phyloP scores from a whole-genome alignment of 331 rosid species.

The Stylosanthes scabra region DNA sequence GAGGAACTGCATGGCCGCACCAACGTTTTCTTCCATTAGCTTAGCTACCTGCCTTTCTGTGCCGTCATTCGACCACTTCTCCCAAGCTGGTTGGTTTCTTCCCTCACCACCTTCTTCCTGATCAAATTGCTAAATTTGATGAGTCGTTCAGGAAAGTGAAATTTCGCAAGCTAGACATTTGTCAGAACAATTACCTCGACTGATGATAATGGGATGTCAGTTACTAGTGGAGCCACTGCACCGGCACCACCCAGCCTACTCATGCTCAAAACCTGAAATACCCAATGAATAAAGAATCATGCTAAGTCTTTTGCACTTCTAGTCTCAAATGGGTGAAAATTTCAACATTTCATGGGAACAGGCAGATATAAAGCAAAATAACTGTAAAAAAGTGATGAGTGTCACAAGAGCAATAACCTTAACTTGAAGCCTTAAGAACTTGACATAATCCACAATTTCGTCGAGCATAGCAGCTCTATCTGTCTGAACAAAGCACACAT shows the following conservation, averaged over 20 bases:
- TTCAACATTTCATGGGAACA: conserved; percentile 21
- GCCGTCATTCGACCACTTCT: conserved; percentile 94
- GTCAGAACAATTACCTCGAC: conserved; percentile 68
- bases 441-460: conserved; percentile 95
- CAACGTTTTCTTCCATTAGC: conserved; percentile 97
- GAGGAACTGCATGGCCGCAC: conserved; percentile 95
- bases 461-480: conserved; percentile 99
- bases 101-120: conserved; percentile 90
- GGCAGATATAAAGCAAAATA: conserved; percentile 18
- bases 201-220: conserved; percentile 92
- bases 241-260: conserved; percentile 99
- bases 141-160: conserved; percentile 12
- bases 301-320: not conserved
- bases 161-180: not conserved
- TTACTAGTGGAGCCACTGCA: conserved; percentile 96
- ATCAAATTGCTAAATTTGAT: conserved; percentile 13
- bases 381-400: conserved; percentile 6
- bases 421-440: conserved; percentile 96
- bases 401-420: conserved; percentile 59
- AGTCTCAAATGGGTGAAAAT: conserved; percentile 15
- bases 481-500: conserved; percentile 58
- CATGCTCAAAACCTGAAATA: conserved; percentile 94
- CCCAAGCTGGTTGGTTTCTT: conserved; percentile 93
- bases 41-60: conserved; percentile 90
- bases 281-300: conserved; percentile 29